phyloP scores from a whole-genome alignment of 2,329 filamentous ascomycete genomes.

The Colletotrichum lindemuthianum region DNA sequence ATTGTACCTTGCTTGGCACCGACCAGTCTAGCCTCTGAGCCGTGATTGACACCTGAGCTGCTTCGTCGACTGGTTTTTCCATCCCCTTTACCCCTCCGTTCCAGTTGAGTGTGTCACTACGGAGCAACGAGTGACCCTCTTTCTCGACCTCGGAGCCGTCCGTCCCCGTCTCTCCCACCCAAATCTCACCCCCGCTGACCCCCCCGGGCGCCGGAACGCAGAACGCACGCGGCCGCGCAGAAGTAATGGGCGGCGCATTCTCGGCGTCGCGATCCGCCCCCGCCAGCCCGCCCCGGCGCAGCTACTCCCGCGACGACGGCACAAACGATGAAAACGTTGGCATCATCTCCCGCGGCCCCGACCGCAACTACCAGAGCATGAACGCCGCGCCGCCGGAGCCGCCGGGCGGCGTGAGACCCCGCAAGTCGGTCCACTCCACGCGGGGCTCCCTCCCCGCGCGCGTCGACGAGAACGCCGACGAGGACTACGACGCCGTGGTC shows the following conservation, averaged over 20 bases:
- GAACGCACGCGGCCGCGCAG: conserved; percentile 55
- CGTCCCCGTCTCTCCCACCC: background rate
- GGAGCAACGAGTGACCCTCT: background rate
- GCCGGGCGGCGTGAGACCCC: conserved; percentile 34
- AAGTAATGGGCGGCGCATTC: conserved; percentile 48
- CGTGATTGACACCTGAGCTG: background rate
- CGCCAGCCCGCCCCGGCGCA: conserved; percentile 34
- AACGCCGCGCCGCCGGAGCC: conserved; percentile 36
- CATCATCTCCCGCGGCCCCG: conserved; percentile 48
- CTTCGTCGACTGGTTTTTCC: background rate
- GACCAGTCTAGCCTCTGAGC: conserved; percentile 14
- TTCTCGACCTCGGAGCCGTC: background rate
- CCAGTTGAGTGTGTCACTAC: background rate
- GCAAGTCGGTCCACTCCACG: conserved; percentile 21
- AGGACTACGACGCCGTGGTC: conserved; percentile 38
- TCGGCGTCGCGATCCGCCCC: conserved; percentile 34
- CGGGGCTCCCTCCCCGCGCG: conserved; percentile 35
- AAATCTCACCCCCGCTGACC: conserved; percentile 8
- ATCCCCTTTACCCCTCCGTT: background rate
- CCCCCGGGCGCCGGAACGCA: conserved; percentile 37
- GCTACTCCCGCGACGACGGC: conserved; percentile 35
- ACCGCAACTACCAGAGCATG: conserved; percentile 53
- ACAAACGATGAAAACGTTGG: conserved; percentile 54
- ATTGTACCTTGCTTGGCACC: conserved; percentile 19
- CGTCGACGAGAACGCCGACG: conserved; percentile 35